These are phyloP conservation scores for Chlorella variabilis DNA, from an alignment of 163 green algal genomes.

Conservation along the genomic window DNA sequence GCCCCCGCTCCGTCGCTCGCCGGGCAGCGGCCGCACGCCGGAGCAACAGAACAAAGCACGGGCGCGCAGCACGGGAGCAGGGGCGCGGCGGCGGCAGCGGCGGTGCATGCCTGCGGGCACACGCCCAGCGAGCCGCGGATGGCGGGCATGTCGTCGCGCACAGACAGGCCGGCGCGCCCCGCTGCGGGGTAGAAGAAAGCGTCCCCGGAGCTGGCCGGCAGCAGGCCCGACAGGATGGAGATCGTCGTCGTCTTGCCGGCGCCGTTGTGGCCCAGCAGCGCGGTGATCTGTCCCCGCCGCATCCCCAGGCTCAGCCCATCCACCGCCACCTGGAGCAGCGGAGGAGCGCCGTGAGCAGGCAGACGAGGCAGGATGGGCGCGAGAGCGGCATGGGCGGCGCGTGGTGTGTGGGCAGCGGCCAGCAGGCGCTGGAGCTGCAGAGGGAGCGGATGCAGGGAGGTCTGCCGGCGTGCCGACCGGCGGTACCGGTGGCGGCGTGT, in stretches of 20 bases:
- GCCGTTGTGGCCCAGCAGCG: constrained; percentile 73
- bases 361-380: too few species aligned
- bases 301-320: constrained; percentile 75
- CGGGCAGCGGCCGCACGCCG: too few species aligned
- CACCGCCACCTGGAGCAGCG: constrained; percentile 59
- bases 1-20: too few species aligned
- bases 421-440: too few species aligned
- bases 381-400: too few species aligned
- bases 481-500: too few species aligned
- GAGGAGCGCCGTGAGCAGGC: not conserved
- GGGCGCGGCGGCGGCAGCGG: too few species aligned
- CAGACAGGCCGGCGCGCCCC: constrained; percentile 51
- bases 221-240: constrained; percentile 79
- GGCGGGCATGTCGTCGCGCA: constrained; percentile 66
- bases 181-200: constrained; percentile 40
- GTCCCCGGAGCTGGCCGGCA: constrained; percentile 63
- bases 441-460: too few species aligned
- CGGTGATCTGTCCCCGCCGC: constrained; percentile 67
- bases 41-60: too few species aligned
- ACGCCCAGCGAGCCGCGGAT: constrained; percentile 81
- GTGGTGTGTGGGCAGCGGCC: too few species aligned
- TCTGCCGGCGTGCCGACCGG: too few species aligned
- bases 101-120: constrained; percentile 53
- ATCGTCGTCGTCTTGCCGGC: constrained; percentile 92
- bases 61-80: too few species aligned